phyloP scores from a whole-genome alignment of 2,329 filamentous ascomycete genomes.

The Fusarium solani-melongenae region DNA sequence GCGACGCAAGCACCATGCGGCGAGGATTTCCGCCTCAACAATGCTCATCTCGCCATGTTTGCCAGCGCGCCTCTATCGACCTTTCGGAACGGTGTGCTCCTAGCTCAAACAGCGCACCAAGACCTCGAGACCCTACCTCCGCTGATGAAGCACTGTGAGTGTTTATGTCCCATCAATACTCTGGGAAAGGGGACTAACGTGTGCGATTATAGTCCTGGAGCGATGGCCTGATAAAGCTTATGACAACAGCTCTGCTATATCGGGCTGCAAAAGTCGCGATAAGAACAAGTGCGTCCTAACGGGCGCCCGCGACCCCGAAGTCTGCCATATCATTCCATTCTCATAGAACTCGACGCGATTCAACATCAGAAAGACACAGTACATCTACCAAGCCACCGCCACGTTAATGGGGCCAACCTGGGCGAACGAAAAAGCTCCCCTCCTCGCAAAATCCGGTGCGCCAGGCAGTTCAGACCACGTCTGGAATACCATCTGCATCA shows the following conservation, averaged over 20 bases:
- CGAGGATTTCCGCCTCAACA: neutral
- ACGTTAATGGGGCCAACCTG: neutral
- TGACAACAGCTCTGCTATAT: no score
- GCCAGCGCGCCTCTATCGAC: neutral
- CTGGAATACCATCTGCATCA: neutral
- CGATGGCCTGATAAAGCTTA: neutral
- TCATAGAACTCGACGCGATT: neutral
- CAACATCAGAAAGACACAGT: neutral
- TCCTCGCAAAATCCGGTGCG: neutral
- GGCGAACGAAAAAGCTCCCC: accelerated
- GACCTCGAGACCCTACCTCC: neutral
- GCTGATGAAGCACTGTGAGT: neutral
- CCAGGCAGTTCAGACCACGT: neutral
- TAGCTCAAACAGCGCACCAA: no score
- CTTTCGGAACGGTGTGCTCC: accelerated
- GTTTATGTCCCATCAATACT: neutral
- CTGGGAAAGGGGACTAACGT: neutral
- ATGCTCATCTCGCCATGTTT: neutral
- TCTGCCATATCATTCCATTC: neutral
- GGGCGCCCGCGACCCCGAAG: neutral
- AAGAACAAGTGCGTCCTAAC: neutral
- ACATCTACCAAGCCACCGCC: neutral
- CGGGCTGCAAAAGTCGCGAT: neutral
- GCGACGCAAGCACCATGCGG: no score
- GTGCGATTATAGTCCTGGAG: neutral